Base-by-base conservation (phyloP, 2,329 filamentous ascomycete species). In the Claviceps spartinae region DNA sequence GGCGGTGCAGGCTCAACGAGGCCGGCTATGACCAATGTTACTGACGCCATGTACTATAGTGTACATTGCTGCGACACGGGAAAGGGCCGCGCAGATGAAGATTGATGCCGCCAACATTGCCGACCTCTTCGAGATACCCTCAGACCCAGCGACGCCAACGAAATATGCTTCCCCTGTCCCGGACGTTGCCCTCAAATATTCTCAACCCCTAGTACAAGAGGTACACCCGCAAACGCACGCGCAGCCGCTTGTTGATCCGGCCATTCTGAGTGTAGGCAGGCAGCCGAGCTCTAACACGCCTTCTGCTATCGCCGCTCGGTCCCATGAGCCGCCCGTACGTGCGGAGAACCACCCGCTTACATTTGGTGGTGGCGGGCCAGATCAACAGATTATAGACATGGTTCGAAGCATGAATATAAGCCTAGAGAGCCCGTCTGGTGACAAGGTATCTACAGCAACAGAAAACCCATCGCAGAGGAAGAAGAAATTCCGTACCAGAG, bases 181-280 rank as follows among this genome's bases (percentile, higher is more conserved):
- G 52, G 59, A 59, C 56, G 51, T 60, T 18, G 41, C 36, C n/a
- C 6, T 26, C 11, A 8, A 43, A 24, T 26, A 49, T n/a, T 9
- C 13, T 11, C 62, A 22, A 59, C 62, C 14, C 57, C 65, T 16
- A 50, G 57, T 5, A 52, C 64, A 22, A 53, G 61, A n/a, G 8
- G 11, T 13, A 56, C 40, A 61, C 30, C 30, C 30, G 49, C 65
- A 61, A 40, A 58, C 61, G 45, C 54, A 59, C 50, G 65, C 69
- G 56, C 59, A 69, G 34, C 60, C 72, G 0, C 88, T 93, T 61
- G 76, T 83, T n/a, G 88, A 94, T 60, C 88, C 88, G 11, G 88
- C 88, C 3, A 94, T 94, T 52, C 64, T 94, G 46, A 89, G 86
- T 62, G 78, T 87, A 48, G 72, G 72, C 22, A 70, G 71, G 47